Percentiles rank a stretch among this genome's conserved stretches.
These are phyloP conservation scores for Xylaria nigripes DNA, from an alignment of 495 filamentous ascomycete species.

Conservation along the genomic window DNA sequence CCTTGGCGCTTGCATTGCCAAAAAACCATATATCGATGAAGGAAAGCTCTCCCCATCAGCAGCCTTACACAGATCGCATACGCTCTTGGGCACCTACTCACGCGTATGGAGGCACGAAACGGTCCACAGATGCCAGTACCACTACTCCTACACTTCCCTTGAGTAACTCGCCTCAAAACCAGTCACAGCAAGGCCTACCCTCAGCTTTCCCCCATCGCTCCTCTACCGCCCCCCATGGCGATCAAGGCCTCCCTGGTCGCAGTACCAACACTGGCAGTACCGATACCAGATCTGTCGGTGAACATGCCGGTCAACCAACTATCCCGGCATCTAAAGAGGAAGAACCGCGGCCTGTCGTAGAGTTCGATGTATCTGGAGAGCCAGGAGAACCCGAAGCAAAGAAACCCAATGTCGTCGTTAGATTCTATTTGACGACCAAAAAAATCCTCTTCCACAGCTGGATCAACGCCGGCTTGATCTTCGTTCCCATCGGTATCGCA, in stretches of 20 bases:
- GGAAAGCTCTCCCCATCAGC: conserved; percentile 47
- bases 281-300: conserved; percentile 15
- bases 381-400: conserved; percentile 31
- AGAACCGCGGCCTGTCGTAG: conserved; percentile 50
- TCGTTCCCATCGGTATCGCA: conserved; percentile 72
- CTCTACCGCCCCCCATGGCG: conserved; percentile 12
- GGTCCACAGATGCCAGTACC: conserved; percentile 27
- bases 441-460: conserved; percentile 57
- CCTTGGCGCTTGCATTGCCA: conserved; percentile 27
- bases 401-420: conserved; percentile 36
- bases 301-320: conserved; percentile 23
- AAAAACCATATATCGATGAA: conserved; percentile 49
- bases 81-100: conserved; percentile 47
- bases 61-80: conserved; percentile 48
- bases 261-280: conserved; percentile 1
- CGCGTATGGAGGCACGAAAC: conserved; percentile 47
- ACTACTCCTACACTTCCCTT: conserved; percentile 28
- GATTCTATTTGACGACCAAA: conserved; percentile 45
- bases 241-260: conserved; percentile 15
- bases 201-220: conserved; percentile 23
- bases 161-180: conserved; percentile 19
- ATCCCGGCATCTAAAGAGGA: conserved; percentile 43
- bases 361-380: conserved; percentile 5
- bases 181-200: conserved; percentile 5
- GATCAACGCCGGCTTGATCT: conserved; percentile 70